Evolutionary conservation across 306 rosid genomes (phyloP), one percentile per base, ranked within the genome.

Genomic region (Prunus mongolica): DNA sequence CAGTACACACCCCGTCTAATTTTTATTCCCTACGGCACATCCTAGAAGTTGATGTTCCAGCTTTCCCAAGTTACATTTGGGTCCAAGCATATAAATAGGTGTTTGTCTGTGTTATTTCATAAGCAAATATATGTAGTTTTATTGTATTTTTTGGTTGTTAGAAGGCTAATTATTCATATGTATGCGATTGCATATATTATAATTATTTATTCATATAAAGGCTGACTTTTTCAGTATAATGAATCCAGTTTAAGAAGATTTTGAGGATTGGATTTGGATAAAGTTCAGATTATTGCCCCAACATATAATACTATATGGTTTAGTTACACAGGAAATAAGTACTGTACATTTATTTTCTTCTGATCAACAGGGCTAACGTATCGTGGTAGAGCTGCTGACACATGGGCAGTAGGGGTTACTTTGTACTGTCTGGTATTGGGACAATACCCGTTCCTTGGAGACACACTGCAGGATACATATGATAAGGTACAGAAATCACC

Each of bases 331-430:
- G 8, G 22, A 65, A 20, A 65, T 65, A 18, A 8, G 15, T 65
- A 41, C 7, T 24, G 2, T 32, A 8, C 19, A 28, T 64, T 54
- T 68, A 14, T 74, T 79, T 75, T 49, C 27, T 72, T 65, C 28
- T 72, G 34, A 45, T 57, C 16, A 20, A 77, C 71, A 96, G 99
- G 93, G 83, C 73, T 92, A 65, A 90, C 93, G 60, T 92, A 96
- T 82, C 82, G 77, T 71, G 99, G 99, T 57, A 91, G 80, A 87
- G 89, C 87, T 58, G 97, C 99, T 0, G 98, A 96, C 86, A 96
- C 99, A 1, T 96, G 99, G 99, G 98, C 99, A 2, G 90, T 96
- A 62, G 99, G 99, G 77, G 90, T 96, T 72, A 92, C 98, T 77
- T 79, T 96, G 86, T 96, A 96, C 86, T 96, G 93, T 84, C 88